Percentiles rank a stretch among this genome's conserved stretches.
These are phyloP conservation scores for Biscogniauxia sp. DNA, from an alignment of 2,329 filamentous ascomycete genomes.

Conservation along the genomic window DNA sequence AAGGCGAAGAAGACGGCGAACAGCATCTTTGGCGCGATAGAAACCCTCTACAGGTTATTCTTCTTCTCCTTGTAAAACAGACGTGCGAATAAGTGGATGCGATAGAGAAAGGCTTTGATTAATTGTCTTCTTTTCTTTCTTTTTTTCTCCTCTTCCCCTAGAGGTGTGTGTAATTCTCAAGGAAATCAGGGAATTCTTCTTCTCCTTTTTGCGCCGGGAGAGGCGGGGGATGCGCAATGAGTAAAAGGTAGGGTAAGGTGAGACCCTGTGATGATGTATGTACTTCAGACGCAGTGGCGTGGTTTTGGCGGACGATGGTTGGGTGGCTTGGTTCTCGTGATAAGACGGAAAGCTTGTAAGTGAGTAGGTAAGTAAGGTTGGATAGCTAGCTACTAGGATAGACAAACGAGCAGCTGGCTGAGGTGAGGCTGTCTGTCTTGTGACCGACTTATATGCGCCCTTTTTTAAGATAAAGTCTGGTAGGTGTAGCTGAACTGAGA, in stretches of 20 bases:
- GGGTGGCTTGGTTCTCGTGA: neutral
- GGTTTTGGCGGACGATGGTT: no score
- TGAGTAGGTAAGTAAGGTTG: neutral
- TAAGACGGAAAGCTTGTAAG: neutral
- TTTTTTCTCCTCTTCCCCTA: no score
- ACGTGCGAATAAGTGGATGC: neutral
- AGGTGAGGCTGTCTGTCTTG: neutral
- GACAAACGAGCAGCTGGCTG: neutral
- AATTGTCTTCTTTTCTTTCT: no score
- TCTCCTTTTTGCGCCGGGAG: neutral
- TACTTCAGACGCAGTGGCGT: neutral
- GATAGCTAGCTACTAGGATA: no score
- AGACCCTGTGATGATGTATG: neutral
- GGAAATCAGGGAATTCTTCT: no score
- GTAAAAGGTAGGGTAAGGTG: neutral
- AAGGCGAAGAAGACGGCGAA: constrained; percentile 63
- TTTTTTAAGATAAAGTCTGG: neutral
- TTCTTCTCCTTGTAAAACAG: neutral
- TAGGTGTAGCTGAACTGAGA: neutral
- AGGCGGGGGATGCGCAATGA: neutral
- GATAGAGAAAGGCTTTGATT: neutral
- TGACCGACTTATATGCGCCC: neutral
- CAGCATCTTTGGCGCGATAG: constrained; percentile 46
- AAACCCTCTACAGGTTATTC: neutral
- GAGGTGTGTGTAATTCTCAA: no score